phyloP scores from a whole-genome alignment of 2,329 filamentous ascomycete genomes.

The Aspergillus glaucus region DNA sequence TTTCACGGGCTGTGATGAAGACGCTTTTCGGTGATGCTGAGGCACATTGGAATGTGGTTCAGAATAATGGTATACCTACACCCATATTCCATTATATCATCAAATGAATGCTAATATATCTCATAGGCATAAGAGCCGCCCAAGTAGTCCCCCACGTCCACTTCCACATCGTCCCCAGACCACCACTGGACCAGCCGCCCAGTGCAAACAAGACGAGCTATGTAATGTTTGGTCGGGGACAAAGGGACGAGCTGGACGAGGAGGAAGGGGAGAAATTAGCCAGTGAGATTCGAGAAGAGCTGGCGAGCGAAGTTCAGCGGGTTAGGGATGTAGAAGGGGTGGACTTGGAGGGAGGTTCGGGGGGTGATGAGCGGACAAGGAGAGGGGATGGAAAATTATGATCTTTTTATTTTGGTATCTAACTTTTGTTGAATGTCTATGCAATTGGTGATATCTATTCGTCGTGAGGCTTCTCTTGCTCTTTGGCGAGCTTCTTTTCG shows the following conservation, averaged over 20 bases:
- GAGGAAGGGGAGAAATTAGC: conserved; percentile 38
- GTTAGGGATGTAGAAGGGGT: conserved; percentile 32
- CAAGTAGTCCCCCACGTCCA: conserved; percentile 93
- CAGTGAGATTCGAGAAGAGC: conserved; percentile 29
- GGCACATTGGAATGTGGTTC: conserved; percentile 87
- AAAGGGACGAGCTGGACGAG: conserved; percentile 42
- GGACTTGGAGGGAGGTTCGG: conserved; percentile 22
- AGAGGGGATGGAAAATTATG: conserved; percentile 17
- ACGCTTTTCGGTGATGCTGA: conserved; percentile 53
- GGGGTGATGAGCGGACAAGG: not conserved
- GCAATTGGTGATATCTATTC: not conserved
- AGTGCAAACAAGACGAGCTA: conserved; percentile 25
- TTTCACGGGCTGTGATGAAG: conserved; percentile 65
- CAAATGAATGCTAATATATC: not conserved
- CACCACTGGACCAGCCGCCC: conserved; percentile 34
- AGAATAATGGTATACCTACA: conserved; percentile 68
- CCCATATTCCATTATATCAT: not conserved
- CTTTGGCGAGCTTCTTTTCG: not conserved
- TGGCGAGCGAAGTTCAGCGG: conserved; percentile 31
- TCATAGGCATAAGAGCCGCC: conserved; percentile 66
- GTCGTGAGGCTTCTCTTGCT: not conserved
- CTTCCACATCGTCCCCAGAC: conserved; percentile 87
- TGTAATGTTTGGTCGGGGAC: conserved; percentile 43
- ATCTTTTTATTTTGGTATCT: conserved; percentile 1
- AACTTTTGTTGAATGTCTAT: not conserved